A percentile compares a stretch with the other conserved stretches of the same genome.
These are phyloP conservation scores for Collybia nuda DNA, from an alignment of 768 basidiomycete genomes.

Conservation along the genomic window DNA sequence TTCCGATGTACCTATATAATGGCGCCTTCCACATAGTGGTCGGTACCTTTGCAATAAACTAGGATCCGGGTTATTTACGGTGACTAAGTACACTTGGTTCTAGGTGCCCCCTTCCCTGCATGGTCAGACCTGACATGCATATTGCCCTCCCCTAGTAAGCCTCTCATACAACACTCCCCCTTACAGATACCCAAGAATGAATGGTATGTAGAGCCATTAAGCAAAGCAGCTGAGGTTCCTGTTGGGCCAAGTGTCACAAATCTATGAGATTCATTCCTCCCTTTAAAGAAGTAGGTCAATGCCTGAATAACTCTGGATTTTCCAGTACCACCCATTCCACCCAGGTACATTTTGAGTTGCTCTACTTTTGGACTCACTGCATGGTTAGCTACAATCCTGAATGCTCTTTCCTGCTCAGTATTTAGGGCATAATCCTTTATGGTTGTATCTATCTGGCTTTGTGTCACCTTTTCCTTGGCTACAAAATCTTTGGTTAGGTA, in stretches of 20 bases:
- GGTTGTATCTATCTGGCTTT: too few relatives aligned
- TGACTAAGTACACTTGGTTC: too few relatives aligned
- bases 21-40: too few relatives aligned
- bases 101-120: too few relatives aligned
- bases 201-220: conserved; percentile 34
- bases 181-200: conserved; percentile 29
- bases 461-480: background rate
- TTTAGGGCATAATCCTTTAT: conserved; percentile 21
- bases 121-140: too few relatives aligned
- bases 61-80: too few relatives aligned
- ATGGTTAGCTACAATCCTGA: conserved; percentile 25
- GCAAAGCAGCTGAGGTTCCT: conserved; percentile 25
- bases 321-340: conserved; percentile 28
- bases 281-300: conserved; percentile 15
- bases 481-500: background rate
- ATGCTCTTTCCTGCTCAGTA: conserved; percentile 28
- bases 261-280: conserved; percentile 14
- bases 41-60: too few relatives aligned
- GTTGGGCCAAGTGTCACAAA: conserved; percentile 22
- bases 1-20: too few relatives aligned
- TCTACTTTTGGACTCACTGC: background rate
- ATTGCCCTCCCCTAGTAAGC: too few relatives aligned
- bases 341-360: conserved; percentile 27
- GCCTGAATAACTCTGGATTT: conserved; percentile 24
- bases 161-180: too few relatives aligned